Base-by-base conservation (phyloP, 2,329 filamentous ascomycete species). In the Epichloe baconii region DNA sequence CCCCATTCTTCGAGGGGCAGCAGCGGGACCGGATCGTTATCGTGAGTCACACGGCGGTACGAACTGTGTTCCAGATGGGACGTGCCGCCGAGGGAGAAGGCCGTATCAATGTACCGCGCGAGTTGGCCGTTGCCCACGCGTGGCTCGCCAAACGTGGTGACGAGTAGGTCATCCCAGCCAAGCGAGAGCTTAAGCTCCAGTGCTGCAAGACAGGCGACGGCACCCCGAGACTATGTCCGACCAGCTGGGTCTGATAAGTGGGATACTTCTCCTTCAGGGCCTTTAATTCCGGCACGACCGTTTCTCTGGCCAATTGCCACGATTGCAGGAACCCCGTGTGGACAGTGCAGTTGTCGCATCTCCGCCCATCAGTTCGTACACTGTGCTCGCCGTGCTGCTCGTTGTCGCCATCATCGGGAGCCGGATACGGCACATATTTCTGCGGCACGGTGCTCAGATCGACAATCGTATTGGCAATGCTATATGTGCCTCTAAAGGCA, bases 141-240 rank as follows among this genome's bases (percentile, higher is more conserved):
- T 19, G 93, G 93, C 67, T 97, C 88, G 10, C 93, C 93, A 66
- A 95, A 98, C 0, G 93, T 97, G 5, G 91, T 97, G 41, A 95
- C 80, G 14, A 75, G 68, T n/a, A 79, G 56, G 3, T 90, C 81
- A 8, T 83, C 68, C 82, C 84, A 93, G 17, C 85, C 88, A n/a
- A 84, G 73, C 0, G 82, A 77, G 23, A 73, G 66, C 53, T 81
- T 77, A 61, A 95, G 78, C 62, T 98, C 93, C 34, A 96, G 73
- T 1, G 79, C 87, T 0, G 90, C 93, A 3, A 98, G 77, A 1
- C 87, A 85, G 3, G 93, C 91, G 2, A 98, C 87, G 0, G 93
- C 90, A 15, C 93, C 93, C 93, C 93, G 0, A 98, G 79, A 48
- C 87, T 95, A 66, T 98, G 93, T 0, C 93, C 93, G 7, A 95